Evolutionary conservation across 2,329 filamentous ascomycete genomes (phyloP), one percentile per base, ranked within the genome.

Genomic region (Aspergillus calidoustus): DNA sequence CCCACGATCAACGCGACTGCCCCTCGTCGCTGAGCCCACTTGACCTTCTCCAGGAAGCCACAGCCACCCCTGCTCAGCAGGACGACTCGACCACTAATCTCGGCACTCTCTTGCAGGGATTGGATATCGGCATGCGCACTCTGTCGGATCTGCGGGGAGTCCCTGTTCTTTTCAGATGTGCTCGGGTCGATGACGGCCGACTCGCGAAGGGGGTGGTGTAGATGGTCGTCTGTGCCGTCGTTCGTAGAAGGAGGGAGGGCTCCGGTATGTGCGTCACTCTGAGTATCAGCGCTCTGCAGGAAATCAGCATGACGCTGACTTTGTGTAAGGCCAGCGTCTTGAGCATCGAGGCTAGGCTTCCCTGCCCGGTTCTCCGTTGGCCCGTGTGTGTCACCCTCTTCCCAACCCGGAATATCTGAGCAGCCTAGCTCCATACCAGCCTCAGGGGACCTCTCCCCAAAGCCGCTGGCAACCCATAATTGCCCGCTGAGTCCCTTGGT

Each of bases 1-100:
- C 95, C 95, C 3, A 99, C 93, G 66, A 99, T 96, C 63, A 99
- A 82, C 41, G 92, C 95, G 62, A 93, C 85, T 22, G 91, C 95
- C 25, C 95, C 95, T 72, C 95, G 87, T 64, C 93, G 86, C 76
- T 99, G 95, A 13, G 91, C 92, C 95, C 95, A 99, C 81, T 96
- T 94, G 66, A 95, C 92, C 78, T 99, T 99, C 74, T 98, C 94
- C 63, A 97, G 79, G 75, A 99, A 99, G 5, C 95, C 95, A 76
- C 95, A 99, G 7, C 94, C 95, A 61, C 95, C 95, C 59, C 95
- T 88, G 76, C 92, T 96, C 60, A 99, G 83, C 56, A 99, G 82
- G 2, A 96, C 95, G 52, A 99, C 87, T 78, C 97, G 98, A 67
- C 95, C 95, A 34, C 89, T 85, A 66, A 99, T 98, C 75, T 98